These are phyloP conservation scores for maize (Zea mays) DNA, from an alignment of 176 grass and related monocot genomes.

Conservation along the genomic window Zm-B73-REFERENCE-NAM-5.0 NC_050101.1:148643501-148644000, in stretches of 20 bases:
- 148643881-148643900: background rate
- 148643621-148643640: too few relatives aligned
- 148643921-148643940: conserved; percentile 14
- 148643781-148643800: background rate
- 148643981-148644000: background rate
- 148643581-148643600: background rate
- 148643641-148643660: background rate
- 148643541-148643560: conserved; percentile 47
- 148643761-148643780: too few relatives aligned
- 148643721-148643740: background rate
- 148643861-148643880: conserved; percentile 1
- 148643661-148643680: background rate
- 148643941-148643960: background rate
- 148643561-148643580: conserved; percentile 52
- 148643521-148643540: conserved; percentile 61
- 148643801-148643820: conserved; percentile 20
- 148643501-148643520: conserved; percentile 71
- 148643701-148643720: background rate
- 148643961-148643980: conserved; percentile 24
- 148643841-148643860: background rate
- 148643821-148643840: background rate
- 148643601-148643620: background rate
- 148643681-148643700: background rate
- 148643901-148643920: background rate
- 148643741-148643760: too few relatives aligned